These are phyloP conservation scores for Penicillium brasilianum DNA, from an alignment of 2,329 filamentous ascomycete genomes.

Conservation along the genomic window DNA sequence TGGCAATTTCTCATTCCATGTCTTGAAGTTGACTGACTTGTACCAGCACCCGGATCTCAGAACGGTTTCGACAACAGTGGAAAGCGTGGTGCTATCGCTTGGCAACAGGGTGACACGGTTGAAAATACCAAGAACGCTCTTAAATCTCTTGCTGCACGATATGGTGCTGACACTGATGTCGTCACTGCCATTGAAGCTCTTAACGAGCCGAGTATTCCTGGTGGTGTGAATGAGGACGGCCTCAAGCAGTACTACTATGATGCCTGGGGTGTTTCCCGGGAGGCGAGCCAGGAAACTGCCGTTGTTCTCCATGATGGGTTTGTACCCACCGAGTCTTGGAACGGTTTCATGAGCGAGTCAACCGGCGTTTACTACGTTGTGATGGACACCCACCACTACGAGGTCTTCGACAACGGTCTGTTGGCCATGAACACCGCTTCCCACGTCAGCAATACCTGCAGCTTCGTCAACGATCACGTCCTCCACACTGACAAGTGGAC, in stretches of 20 bases:
- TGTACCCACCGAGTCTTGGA: conserved; percentile 59
- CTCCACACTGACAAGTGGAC: conserved; percentile 66
- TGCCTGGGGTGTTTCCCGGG: conserved; percentile 54
- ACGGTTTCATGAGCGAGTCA: conserved; percentile 61
- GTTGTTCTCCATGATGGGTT: conserved; percentile 63
- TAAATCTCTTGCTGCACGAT: conserved; percentile 62
- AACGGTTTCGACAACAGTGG: conserved; percentile 73
- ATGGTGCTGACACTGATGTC: conserved; percentile 62
- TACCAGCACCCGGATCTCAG: conserved; percentile 62
- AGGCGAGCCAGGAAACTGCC: conserved; percentile 51
- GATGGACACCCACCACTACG: conserved; percentile 69
- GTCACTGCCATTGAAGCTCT: conserved; percentile 58
- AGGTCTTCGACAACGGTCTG: conserved; percentile 37
- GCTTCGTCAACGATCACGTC: conserved; percentile 55
- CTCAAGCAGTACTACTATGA: conserved; percentile 62
- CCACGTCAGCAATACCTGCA: conserved; percentile 64
- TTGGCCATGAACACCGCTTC: conserved; percentile 52
- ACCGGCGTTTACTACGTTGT: conserved; percentile 56
- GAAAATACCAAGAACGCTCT: conserved; percentile 58
- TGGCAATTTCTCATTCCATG: background rate
- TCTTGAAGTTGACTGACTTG: conserved; percentile 9
- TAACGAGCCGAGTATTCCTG: conserved; percentile 49
- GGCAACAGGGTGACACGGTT: conserved; percentile 46
- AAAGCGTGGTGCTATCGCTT: conserved; percentile 45
- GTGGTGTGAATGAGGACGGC: conserved; percentile 49